phyloP scores from a whole-genome alignment of 805 yeast species.

The Dipodascopsis uninucleata region DNA sequence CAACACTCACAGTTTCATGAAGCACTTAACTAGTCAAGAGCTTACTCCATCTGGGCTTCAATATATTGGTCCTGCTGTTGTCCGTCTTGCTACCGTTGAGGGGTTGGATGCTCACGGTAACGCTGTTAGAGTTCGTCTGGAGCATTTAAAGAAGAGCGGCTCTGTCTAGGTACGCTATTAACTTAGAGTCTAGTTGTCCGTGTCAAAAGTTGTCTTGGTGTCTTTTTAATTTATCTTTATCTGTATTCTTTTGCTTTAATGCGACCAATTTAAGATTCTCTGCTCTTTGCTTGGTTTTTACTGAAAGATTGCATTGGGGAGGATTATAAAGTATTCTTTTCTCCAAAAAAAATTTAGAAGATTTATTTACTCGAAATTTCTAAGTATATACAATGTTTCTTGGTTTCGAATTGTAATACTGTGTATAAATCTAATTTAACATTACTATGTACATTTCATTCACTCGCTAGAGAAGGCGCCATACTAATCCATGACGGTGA shows the following conservation, averaged over 20 bases:
- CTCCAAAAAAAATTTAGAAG: too few relatives aligned
- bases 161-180: background rate
- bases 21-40: slow-evolving; percentile 90
- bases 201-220: background rate
- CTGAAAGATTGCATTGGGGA: too few relatives aligned
- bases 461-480: slow-evolving; percentile 1
- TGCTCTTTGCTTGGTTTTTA: too few relatives aligned
- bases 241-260: too few relatives aligned
- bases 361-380: too few relatives aligned
- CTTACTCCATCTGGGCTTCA: slow-evolving; percentile 80
- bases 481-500: slow-evolving; percentile 36
- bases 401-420: too few relatives aligned
- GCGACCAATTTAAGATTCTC: too few relatives aligned
- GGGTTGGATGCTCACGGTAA: slow-evolving; percentile 97
- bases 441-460: too few relatives aligned
- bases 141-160: slow-evolving; percentile 54
- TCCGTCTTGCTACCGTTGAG: slow-evolving; percentile 92
- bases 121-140: slow-evolving; percentile 93
- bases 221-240: too few relatives aligned
- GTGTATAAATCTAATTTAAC: too few relatives aligned
- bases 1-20: slow-evolving; percentile 92
- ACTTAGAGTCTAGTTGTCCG: background rate
- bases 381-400: background rate
- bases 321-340: too few relatives aligned
- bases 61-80: slow-evolving; percentile 92